phyloP scores from a whole-genome alignment of 2,329 filamentous ascomycete genomes.

The Metarhizium album region DNA sequence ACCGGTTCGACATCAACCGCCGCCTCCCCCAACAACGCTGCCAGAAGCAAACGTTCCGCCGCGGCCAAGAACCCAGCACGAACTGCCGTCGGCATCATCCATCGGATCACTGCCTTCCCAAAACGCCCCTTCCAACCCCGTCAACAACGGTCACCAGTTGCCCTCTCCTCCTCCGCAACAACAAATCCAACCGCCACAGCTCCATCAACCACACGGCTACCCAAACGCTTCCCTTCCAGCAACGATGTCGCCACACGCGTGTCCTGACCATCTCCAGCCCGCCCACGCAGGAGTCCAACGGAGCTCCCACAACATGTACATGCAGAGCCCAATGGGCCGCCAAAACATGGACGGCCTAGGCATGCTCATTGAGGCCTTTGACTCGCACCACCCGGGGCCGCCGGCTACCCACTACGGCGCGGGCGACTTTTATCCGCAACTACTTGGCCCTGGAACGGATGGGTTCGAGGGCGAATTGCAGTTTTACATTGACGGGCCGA shows the following conservation, averaged over 20 bases:
- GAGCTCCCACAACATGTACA: constrained; percentile 7
- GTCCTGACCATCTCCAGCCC: constrained; percentile 9
- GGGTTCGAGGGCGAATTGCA: constrained; percentile 37
- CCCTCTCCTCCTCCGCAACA: constrained; percentile 7
- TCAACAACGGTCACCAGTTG: constrained; percentile 1
- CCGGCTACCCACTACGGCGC: background rate
- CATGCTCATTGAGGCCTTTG: constrained; percentile 25
- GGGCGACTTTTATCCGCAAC: constrained; percentile 7
- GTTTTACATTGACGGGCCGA: constrained; percentile 29
- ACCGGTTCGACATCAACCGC: constrained; percentile 1
- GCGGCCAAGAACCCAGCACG: constrained; percentile 13
- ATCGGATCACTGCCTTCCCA: constrained; percentile 9
- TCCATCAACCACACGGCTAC: constrained; percentile 1
- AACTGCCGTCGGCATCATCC: constrained; percentile 9
- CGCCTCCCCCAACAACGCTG: constrained; percentile 6
- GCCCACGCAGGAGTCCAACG: background rate
- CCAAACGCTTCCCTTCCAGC: constrained; percentile 11
- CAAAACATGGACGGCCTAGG: constrained; percentile 23
- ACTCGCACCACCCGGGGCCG: background rate
- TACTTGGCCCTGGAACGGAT: constrained; percentile 28
- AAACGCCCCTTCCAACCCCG: background rate
- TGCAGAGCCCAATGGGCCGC: constrained; percentile 9
- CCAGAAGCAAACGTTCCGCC: constrained; percentile 11
- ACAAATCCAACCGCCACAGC: constrained; percentile 5
- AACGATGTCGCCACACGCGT: constrained; percentile 14